phyloP scores from a whole-genome alignment of 768 basidiomycete species.

The Gymnopilus dilepis region DNA sequence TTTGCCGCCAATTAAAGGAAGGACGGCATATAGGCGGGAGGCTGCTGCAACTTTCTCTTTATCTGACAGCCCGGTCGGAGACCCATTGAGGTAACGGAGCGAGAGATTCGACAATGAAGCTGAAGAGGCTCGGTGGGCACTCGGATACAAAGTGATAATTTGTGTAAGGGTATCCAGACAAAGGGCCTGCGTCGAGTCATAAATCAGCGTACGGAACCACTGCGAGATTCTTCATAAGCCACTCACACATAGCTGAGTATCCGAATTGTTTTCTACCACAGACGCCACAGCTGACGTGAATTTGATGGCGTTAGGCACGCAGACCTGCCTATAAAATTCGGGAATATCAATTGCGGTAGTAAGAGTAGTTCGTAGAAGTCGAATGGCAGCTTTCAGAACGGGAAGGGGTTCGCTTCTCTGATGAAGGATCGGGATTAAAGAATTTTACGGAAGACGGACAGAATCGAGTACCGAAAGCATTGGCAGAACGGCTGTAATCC shows the following conservation, averaged over 20 bases:
- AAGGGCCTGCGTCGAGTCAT: conserved; percentile 39
- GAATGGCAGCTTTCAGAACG: conserved; percentile 64
- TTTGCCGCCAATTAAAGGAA: conserved; percentile 81
- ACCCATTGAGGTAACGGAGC: conserved; percentile 62
- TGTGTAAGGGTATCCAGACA: conserved; percentile 53
- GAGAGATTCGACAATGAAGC: conserved; percentile 56
- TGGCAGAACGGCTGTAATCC: conserved; percentile 70
- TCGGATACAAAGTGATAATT: conserved; percentile 72
- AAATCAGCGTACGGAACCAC: neutral
- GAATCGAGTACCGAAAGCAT: conserved; percentile 68
- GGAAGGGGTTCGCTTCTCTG: conserved; percentile 76
- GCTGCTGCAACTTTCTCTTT: conserved; percentile 48
- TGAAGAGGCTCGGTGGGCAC: conserved; percentile 62
- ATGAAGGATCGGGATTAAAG: conserved; percentile 27
- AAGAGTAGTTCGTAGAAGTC: conserved; percentile 68
- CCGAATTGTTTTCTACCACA: conserved; percentile 55
- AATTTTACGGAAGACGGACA: conserved; percentile 22
- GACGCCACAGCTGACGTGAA: conserved; percentile 63
- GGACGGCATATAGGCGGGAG: conserved; percentile 60
- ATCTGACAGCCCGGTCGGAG: conserved; percentile 47
- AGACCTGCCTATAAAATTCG: conserved; percentile 84
- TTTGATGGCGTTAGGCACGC: conserved; percentile 73
- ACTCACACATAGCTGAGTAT: conserved; percentile 61
- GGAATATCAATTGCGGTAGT: conserved; percentile 60
- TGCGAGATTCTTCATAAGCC: neutral